Evolutionary conservation across 352 stramenopile species (phyloP).

Genomic region (Pythium aquatile): DNA sequence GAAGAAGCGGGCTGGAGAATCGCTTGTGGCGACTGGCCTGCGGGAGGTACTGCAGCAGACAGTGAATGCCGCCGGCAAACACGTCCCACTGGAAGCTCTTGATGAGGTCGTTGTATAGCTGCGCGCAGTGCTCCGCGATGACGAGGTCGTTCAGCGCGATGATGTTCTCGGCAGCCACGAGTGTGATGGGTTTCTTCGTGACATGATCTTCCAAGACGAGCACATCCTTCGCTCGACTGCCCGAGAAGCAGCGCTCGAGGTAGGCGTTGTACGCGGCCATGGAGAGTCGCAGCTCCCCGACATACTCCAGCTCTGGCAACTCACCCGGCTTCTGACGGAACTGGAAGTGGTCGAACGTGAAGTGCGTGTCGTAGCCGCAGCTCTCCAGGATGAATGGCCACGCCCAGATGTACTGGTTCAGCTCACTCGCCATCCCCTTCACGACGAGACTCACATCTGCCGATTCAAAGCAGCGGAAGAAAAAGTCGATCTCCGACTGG

Average conservation of each 20-base stretch:
- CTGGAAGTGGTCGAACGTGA: slow-evolving; percentile 80
- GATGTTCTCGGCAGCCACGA: slow-evolving; percentile 70
- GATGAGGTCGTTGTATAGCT: slow-evolving; percentile 78
- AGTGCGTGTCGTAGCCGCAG: slow-evolving; percentile 63
- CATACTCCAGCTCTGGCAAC: slow-evolving; percentile 63
- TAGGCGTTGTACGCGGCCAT: slow-evolving; percentile 79
- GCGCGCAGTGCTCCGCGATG: slow-evolving; percentile 60
- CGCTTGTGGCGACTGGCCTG: slow-evolving; percentile 57
- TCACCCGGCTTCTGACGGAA: slow-evolving; percentile 49
- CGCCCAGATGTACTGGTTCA: slow-evolving; percentile 82
- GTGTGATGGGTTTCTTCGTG: slow-evolving; percentile 65
- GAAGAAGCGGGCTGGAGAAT: slow-evolving; percentile 64
- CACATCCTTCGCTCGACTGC: slow-evolving; percentile 48
- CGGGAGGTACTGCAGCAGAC: slow-evolving; percentile 77
- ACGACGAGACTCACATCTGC: slow-evolving; percentile 75
- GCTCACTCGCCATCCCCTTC: slow-evolving; percentile 75
- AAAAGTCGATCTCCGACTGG: slow-evolving; percentile 38
- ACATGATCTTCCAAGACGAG: slow-evolving; percentile 66
- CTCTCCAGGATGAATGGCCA: slow-evolving; percentile 82
- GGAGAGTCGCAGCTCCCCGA: slow-evolving; percentile 64
- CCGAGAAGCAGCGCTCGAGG: slow-evolving; percentile 71
- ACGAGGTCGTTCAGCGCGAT: slow-evolving; percentile 72
- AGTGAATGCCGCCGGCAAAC: slow-evolving; percentile 80
- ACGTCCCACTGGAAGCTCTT: slow-evolving; percentile 85
- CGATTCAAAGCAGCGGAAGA: slow-evolving; percentile 62